These are phyloP conservation scores for Colletotrichum lentis DNA, from an alignment of 2,329 filamentous ascomycete genomes.

Conservation along the genomic window DNA sequence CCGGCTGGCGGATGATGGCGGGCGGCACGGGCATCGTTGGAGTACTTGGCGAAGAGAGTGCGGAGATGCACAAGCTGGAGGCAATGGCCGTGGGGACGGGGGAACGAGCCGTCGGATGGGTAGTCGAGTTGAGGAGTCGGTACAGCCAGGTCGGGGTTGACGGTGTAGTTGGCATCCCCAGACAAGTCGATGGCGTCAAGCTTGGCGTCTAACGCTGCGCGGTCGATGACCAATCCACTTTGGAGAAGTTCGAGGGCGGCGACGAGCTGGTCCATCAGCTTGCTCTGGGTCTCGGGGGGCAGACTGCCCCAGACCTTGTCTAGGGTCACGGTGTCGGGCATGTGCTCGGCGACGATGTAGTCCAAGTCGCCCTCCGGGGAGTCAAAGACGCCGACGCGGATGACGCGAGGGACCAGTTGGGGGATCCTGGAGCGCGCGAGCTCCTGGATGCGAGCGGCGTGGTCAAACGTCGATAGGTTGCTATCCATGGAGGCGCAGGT, in stretches of 20 bases:
- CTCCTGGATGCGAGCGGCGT: slow-evolving; percentile 11
- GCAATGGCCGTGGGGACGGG: background rate
- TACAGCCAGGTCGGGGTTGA: background rate
- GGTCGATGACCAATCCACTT: background rate
- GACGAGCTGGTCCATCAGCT: slow-evolving; percentile 3
- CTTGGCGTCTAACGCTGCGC: background rate
- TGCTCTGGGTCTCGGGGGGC: background rate
- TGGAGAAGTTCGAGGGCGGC: background rate
- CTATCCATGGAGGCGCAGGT: background rate
- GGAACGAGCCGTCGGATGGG: background rate
- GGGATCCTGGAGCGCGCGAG: slow-evolving; percentile 5
- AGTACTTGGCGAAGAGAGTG: background rate
- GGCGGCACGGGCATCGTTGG: background rate
- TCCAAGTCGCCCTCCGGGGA: background rate
- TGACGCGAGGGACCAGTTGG: slow-evolving; percentile 11
- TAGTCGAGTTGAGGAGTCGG: background rate
- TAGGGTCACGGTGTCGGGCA: slow-evolving; percentile 2
- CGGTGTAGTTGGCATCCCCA: slow-evolving; percentile 9
- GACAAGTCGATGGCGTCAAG: background rate
- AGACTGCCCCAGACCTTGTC: slow-evolving; percentile 19
- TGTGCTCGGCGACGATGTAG: slow-evolving; percentile 14
- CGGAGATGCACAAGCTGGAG: background rate
- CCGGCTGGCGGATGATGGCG: background rate
- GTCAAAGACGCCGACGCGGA: background rate
- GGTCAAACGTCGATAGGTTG: background rate